A percentile compares a stretch with the other conserved stretches of the same genome.
Conservation (phyloP, 2,329 filamentous ascomycete species). For the Sclerotinia spermophila region DNA sequence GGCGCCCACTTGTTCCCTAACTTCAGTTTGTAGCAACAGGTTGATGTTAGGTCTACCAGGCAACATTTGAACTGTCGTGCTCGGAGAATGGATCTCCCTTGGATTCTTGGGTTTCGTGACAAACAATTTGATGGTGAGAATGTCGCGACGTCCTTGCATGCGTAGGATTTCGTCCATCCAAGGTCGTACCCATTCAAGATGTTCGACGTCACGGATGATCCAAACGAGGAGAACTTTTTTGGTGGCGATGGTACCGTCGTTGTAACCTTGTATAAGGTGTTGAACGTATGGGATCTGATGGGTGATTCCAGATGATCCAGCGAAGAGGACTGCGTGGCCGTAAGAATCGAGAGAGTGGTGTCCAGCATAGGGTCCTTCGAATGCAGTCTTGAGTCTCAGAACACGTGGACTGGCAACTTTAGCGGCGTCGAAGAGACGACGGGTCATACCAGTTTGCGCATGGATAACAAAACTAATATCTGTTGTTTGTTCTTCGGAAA, state of each 20-base stretch:
- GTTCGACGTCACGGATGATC: conserved; percentile 86
- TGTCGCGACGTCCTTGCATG: conserved; percentile 75
- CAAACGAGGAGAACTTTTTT: conserved; percentile 81
- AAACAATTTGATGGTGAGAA: conserved; percentile 84
- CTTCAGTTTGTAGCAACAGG: conserved; percentile 76
- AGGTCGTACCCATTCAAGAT: conserved; percentile 88
- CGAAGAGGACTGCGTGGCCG: conserved; percentile 85
- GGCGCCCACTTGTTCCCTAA: conserved; percentile 76
- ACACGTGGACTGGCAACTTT: conserved; percentile 36
- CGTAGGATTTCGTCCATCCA: conserved; percentile 74
- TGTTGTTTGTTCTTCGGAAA: conserved; percentile 18
- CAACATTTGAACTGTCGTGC: conserved; percentile 83
- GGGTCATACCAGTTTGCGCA: conserved; percentile 83
- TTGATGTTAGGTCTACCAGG: conserved; percentile 82
- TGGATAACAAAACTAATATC: conserved; percentile 80
- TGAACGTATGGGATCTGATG: conserved; percentile 88
- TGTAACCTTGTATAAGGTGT: conserved; percentile 68
- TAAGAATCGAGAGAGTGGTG: conserved; percentile 87
- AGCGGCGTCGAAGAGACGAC: conserved; percentile 71
- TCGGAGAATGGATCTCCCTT: conserved; percentile 70
- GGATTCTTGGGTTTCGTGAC: conserved; percentile 82
- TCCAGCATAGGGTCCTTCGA: conserved; percentile 86
- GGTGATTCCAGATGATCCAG: conserved; percentile 90
- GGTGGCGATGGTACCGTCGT: conserved; percentile 70
- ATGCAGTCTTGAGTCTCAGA: conserved; percentile 51